Percentiles rank a stretch among this genome's conserved stretches.
Conservation (phyloP, 2,329 filamentous ascomycete genomes). For the Cadophora sp. region DNA sequence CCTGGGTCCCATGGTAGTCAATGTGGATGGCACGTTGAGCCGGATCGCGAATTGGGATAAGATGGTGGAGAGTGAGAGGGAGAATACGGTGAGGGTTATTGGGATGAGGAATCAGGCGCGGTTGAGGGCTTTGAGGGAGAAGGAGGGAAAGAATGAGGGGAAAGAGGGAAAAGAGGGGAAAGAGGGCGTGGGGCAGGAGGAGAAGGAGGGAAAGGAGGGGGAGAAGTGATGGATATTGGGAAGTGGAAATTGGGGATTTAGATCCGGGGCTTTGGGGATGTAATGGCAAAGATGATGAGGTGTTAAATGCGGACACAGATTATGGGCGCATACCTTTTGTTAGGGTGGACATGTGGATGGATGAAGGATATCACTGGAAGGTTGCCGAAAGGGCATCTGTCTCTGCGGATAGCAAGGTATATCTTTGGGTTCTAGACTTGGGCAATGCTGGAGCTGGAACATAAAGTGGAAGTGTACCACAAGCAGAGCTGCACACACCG, state of each 20-base stretch:
- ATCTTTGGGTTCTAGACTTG: no score
- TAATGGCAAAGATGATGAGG: neutral
- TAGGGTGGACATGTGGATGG: no score
- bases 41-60: constrained; percentile 76
- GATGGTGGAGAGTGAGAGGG: constrained; percentile 72
- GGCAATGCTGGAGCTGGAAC: no score
- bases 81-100: constrained; percentile 71
- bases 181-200: neutral
- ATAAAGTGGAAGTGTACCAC: no score
- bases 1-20: constrained; percentile 76
- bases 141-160: constrained; percentile 38
- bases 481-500: no score
- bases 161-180: constrained; percentile 13
- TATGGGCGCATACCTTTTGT: no score
- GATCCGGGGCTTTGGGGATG: neutral
- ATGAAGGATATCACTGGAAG: no score
- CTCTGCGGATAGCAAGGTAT: no score
- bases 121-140: constrained; percentile 58
- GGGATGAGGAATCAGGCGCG: constrained; percentile 72
- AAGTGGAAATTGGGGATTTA: neutral
- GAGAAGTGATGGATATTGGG: neutral
- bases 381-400: no score
- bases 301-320: no score
- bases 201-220: no score
- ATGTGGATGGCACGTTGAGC: constrained; percentile 73